Percentiles rank a stretch among this genome's conserved stretches.
Evolutionary conservation across 257 asterid species (phyloP).

Genomic region (Plantago elongata): DNA sequence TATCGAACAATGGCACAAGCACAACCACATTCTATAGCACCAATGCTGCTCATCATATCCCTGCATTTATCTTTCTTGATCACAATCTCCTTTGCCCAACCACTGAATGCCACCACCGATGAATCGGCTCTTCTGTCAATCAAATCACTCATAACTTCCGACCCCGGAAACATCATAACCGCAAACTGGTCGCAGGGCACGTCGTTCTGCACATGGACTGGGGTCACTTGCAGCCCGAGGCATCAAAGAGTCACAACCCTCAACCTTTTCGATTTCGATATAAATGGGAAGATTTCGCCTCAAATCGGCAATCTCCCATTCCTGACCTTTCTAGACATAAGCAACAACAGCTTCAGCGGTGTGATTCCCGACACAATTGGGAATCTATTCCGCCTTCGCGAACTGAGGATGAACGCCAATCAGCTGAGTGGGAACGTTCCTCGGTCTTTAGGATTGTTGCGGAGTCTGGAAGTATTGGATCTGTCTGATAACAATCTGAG

Average conservation of each 20-base stretch:
- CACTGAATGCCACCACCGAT: slow-evolving; percentile 5
- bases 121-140: slow-evolving; percentile 17
- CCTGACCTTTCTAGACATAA: not conserved
- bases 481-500: not conserved
- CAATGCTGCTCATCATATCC: too few species aligned
- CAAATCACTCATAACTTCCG: slow-evolving; percentile 1
- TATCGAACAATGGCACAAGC: too few species aligned
- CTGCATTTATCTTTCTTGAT: too few species aligned
- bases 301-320: slow-evolving; percentile 13
- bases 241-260: not conserved
- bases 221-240: slow-evolving; percentile 11
- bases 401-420: not conserved
- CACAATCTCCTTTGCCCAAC: not conserved
- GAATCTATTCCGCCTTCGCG: slow-evolving; percentile 14
- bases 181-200: slow-evolving; percentile 21
- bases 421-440: slow-evolving; percentile 8
- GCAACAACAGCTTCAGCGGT: slow-evolving; percentile 16
- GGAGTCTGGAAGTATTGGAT: not conserved
- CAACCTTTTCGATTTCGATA: slow-evolving; percentile 2
- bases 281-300: slow-evolving; percentile 1
- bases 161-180: slow-evolving; percentile 3
- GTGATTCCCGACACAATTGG: not conserved
- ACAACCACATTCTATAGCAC: too few species aligned
- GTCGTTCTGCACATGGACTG: slow-evolving; percentile 19
- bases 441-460: not conserved